Percentiles rank a stretch among this genome's conserved stretches.
phyloP scores from a whole-genome alignment of 495 filamentous ascomycete genomes.

The Neurospora sp. region DNA sequence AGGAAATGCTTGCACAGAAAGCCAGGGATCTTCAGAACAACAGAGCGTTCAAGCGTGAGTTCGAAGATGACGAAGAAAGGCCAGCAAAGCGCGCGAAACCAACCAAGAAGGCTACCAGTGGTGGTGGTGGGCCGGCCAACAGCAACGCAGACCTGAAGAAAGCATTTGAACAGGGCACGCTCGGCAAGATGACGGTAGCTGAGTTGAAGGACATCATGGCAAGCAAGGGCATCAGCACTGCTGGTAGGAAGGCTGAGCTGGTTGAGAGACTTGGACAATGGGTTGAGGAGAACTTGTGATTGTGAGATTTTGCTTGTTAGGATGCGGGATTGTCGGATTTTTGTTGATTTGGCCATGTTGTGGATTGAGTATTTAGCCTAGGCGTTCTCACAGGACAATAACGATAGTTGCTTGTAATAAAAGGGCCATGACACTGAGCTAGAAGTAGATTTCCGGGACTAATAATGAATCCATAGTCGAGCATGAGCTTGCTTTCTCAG shows the following conservation, averaged over 20 bases:
- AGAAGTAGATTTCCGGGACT: background rate
- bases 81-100: conserved; percentile 31
- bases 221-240: conserved; percentile 48
- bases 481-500: background rate
- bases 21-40: conserved; percentile 23
- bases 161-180: conserved; percentile 45
- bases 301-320: background rate
- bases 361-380: background rate
- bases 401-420: background rate
- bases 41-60: conserved; percentile 34
- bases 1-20: conserved; percentile 49
- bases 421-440: background rate
- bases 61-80: conserved; percentile 27
- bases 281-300: conserved; percentile 48
- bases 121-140: conserved; percentile 18
- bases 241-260: conserved; percentile 70
- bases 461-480: background rate
- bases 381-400: background rate
- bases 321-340: background rate
- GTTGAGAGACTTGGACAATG: conserved; percentile 69
- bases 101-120: conserved; percentile 9
- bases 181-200: conserved; percentile 64
- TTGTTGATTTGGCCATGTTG: background rate
- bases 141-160: conserved; percentile 49
- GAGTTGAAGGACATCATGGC: conserved; percentile 59